Evolutionary conservation across 2,329 filamentous ascomycete species (phyloP).

Genomic region (Beauveria medogensis): DNA sequence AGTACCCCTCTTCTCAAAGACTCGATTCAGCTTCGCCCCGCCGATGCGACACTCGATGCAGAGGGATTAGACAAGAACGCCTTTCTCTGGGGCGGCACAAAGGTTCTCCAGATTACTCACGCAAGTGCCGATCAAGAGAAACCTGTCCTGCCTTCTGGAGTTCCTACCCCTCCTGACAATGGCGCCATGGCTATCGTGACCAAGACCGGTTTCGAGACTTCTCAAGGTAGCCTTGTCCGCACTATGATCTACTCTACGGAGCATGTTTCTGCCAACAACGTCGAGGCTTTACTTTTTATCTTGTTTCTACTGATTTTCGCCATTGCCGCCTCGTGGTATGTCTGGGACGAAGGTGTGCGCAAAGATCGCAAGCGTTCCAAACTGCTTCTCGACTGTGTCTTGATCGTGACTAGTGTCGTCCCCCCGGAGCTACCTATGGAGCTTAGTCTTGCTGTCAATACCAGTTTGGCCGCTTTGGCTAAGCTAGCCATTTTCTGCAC

Average conservation of each 20-base stretch:
- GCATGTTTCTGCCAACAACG: constrained; percentile 96
- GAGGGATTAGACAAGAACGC: constrained; percentile 95
- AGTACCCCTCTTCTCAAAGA: constrained; percentile 96
- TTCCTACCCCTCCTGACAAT: constrained; percentile 80
- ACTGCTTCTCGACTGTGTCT: constrained; percentile 89
- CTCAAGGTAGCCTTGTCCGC: constrained; percentile 90
- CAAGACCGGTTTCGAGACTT: constrained; percentile 98
- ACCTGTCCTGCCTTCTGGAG: constrained; percentile 63
- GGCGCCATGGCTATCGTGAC: constrained; percentile 89
- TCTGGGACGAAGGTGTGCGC: constrained; percentile 92
- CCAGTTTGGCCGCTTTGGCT: constrained; percentile 85
- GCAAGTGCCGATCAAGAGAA: constrained; percentile 69
- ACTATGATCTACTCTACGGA: constrained; percentile 99
- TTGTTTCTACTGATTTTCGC: constrained; percentile 94
- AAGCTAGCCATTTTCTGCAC: constrained; percentile 98
- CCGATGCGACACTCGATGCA: constrained; percentile 70
- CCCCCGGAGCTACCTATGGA: constrained; percentile 99
- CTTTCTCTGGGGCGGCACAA: constrained; percentile 94
- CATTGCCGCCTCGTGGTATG: constrained; percentile 96
- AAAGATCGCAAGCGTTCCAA: constrained; percentile 96
- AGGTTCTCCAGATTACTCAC: constrained; percentile 91
- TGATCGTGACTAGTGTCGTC: constrained; percentile 96
- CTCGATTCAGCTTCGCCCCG: constrained; percentile 82
- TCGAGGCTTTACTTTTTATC: constrained; percentile 93
- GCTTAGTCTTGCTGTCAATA: constrained; percentile 93